Evolutionary conservation across 441 rosid genomes (phyloP).

Genomic region (Erodium moschatum): DNA sequence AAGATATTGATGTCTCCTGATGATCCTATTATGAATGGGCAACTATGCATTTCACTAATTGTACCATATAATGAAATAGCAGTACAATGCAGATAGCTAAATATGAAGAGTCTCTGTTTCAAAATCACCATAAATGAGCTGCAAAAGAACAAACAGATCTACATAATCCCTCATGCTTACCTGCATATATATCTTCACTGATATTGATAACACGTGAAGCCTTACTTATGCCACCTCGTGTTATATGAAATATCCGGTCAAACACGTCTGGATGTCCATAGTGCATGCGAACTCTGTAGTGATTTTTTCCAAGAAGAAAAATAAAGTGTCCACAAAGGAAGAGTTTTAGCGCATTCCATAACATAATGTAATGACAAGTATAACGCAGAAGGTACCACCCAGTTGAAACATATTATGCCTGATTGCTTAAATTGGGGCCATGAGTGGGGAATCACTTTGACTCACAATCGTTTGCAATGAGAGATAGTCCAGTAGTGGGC

Average conservation of each 20-base stretch:
- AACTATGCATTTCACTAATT: too few relatives aligned
- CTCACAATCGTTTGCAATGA: neutral
- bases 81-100: too few relatives aligned
- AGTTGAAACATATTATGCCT: neutral
- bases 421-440: neutral
- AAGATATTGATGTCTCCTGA: too few relatives aligned
- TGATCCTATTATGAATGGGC: too few relatives aligned
- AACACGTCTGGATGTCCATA: conserved; percentile 99
- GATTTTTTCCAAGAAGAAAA: neutral
- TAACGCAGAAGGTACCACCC: neutral
- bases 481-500: neutral
- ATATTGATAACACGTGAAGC: conserved; percentile 98
- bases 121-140: neutral
- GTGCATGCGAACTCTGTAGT: conserved; percentile 91
- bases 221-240: conserved; percentile 99
- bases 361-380: conserved; percentile 1
- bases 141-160: neutral
- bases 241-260: conserved; percentile 89
- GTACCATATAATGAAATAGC: too few relatives aligned
- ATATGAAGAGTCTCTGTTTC: too few relatives aligned
- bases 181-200: conserved; percentile 93
- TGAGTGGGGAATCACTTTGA: neutral
- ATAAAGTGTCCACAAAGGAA: neutral
- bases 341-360: neutral
- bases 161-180: conserved; percentile 28